A percentile compares a stretch with the other conserved stretches of the same genome.
These are phyloP conservation scores for Pelagophyceae sp. DNA, from an alignment of 352 stramenopile species.

Conservation along the genomic window DNA sequence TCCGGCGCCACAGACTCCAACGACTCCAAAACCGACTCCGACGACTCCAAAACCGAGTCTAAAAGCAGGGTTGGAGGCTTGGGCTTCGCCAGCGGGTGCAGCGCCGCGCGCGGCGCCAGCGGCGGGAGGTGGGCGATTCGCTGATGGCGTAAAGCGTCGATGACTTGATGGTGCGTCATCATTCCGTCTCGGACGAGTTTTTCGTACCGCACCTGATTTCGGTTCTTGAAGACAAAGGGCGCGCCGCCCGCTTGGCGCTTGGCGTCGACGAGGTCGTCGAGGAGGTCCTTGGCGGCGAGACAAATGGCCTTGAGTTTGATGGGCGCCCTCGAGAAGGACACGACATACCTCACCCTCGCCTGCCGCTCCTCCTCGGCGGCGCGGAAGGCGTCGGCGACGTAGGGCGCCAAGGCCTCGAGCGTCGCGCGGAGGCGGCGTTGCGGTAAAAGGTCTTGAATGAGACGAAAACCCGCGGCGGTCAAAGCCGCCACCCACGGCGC, in stretches of 20 bases:
- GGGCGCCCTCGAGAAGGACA: background rate
- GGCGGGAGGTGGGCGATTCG: background rate
- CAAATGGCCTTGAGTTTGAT: background rate
- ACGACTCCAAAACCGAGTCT: too few species aligned
- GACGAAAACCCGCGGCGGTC: background rate
- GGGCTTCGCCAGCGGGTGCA: background rate
- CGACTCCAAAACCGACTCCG: too few species aligned
- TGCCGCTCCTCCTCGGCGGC: background rate
- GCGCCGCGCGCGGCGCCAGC: background rate
- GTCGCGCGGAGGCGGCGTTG: background rate
- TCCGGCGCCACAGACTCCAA: background rate
- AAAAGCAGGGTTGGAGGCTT: too few species aligned
- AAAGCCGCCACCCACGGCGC: constrained; percentile 7
- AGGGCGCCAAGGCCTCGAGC: background rate
- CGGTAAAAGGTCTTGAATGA: background rate
- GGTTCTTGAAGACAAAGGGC: background rate
- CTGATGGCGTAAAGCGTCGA: background rate
- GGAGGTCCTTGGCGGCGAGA: background rate
- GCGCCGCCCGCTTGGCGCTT: too few species aligned
- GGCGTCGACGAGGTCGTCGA: background rate
- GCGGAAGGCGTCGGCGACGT: background rate
- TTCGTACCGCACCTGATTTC: background rate
- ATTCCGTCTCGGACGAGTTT: background rate
- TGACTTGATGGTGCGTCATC: background rate
- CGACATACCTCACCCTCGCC: background rate